Conservation (phyloP, 1,284 basidiomycete species). For the Entoloma clypeatum region DNA sequence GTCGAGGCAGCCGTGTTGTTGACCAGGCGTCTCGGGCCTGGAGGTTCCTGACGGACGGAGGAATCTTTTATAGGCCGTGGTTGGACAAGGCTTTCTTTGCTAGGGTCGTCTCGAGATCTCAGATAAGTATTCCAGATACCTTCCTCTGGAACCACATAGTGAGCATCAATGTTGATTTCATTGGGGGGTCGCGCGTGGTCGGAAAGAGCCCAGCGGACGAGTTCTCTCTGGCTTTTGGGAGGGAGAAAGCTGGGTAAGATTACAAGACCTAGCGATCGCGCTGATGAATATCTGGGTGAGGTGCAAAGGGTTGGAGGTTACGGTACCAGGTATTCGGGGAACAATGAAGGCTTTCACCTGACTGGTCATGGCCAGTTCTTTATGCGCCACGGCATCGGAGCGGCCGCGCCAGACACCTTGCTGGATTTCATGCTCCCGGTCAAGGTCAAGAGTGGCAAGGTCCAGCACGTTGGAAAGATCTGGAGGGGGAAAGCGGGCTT, state of each 20-base stretch:
- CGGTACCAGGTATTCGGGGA: constrained; percentile 54
- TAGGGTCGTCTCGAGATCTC: constrained; percentile 28
- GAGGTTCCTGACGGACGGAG: constrained; percentile 19
- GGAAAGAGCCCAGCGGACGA: constrained; percentile 67
- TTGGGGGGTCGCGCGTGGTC: constrained; percentile 78
- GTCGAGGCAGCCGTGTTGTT: constrained; percentile 60
- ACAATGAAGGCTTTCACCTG: constrained; percentile 43
- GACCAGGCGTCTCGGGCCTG: constrained; percentile 63
- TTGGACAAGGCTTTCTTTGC: constrained; percentile 34
- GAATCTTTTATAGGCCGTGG: constrained; percentile 33
- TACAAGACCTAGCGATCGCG: constrained; percentile 63
- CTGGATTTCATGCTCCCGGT: constrained; percentile 37
- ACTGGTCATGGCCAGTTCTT: constrained; percentile 25
- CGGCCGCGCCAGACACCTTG: constrained; percentile 48
- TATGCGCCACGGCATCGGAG: constrained; percentile 33
- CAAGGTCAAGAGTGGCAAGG: constrained; percentile 44
- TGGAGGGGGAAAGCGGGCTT: constrained; percentile 70
- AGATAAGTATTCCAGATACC: constrained; percentile 72
- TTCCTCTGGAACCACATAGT: constrained; percentile 69
- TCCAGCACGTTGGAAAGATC: constrained; percentile 68
- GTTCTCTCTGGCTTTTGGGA: constrained; percentile 53
- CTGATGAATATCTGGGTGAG: constrained; percentile 25
- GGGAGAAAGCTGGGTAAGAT: constrained; percentile 72
- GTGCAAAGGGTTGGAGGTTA: constrained; percentile 14
- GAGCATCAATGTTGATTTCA: constrained; percentile 82